phyloP scores from a whole-genome alignment of 129 eudicot species.

The Tanacetum coccineum region DNA sequence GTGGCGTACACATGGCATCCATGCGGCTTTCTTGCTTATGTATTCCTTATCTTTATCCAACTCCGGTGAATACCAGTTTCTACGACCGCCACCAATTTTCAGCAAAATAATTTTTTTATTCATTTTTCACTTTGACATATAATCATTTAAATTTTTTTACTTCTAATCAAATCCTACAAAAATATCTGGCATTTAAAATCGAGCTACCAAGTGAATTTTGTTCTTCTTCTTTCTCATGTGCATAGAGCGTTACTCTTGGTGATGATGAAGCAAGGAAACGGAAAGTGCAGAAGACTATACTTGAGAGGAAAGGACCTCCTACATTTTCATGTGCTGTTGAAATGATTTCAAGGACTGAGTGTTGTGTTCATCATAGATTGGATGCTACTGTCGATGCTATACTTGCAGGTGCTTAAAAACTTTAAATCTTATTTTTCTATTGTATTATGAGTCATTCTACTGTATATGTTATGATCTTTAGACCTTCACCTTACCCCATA shows the following conservation, averaged over 20 bases:
- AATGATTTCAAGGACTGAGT: conserved; percentile 82
- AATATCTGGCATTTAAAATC: no score
- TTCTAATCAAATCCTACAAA: no score
- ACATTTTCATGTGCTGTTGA: conserved; percentile 96
- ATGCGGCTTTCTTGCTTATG: no score
- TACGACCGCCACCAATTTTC: no score
- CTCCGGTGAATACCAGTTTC: no score
- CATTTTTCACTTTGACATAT: no score
- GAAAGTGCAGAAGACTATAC: conserved; percentile 95
- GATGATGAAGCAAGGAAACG: conserved; percentile 96
- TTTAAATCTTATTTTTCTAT: background rate
- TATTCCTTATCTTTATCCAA: no score
- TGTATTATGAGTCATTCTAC: conserved; percentile 13
- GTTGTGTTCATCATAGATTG: conserved; percentile 86
- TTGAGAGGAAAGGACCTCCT: conserved; percentile 98
- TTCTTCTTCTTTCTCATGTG: background rate
- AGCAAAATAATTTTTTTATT: no score
- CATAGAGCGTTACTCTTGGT: conserved; percentile 93
- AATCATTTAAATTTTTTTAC: no score
- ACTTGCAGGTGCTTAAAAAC: conserved; percentile 59
- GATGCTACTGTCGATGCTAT: conserved; percentile 95
- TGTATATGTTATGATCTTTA: background rate
- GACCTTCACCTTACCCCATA: background rate
- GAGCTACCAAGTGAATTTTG: background rate
- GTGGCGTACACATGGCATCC: no score